Base-by-base conservation (phyloP, 257 asterid genomes). In the Phtheirospermum japonicum region DNA sequence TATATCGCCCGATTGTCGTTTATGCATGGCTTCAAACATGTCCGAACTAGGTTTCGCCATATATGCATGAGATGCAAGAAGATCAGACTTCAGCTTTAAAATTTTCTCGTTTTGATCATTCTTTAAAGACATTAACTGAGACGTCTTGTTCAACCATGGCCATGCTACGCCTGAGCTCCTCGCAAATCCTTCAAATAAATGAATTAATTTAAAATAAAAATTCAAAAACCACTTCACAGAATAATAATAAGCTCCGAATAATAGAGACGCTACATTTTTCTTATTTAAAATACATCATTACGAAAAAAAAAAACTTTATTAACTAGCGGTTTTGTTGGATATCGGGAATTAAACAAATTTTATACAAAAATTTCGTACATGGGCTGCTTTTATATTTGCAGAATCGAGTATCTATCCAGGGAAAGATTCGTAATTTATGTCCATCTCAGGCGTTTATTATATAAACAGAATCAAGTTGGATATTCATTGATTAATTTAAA, bases 81-180 rank as follows among this genome's bases (percentile, higher is more conserved):
- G 59, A 63, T 70, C 72, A 31, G 75, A 49, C 34, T 69, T 62
- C 48, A 77, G 32, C 71, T 71, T 77, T 36, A 72, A 40, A 13
- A 73, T 60, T 43, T 76, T 81, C 57, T 77, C 91, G 3, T 88
- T 84, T 28, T 75, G 76, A 57, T 73, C 77, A 67, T 80, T 59
- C 62, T 75, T 78, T 33, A 77, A 68, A 49, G 81, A 33, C 82
- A 73, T 75, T 64, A 80, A 78, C 60, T 78, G 76, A 54, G 86
- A 65, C 42, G 55, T 83, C 86, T 81, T 82, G 58, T 74, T 77
- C 9, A 81, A 63, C 50, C 68, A 59, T 0, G 63, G 63, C 94
- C 88, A 80, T 9, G 80, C 73, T 61, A 74, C 71, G 32, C 85
- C 84, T 8, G 82, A 68, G 67, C 60, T 59, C 71, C 68, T 72